phyloP scores from a whole-genome alignment of 2,329 filamentous ascomycete species.

The Coniochaeta prunicola region DNA sequence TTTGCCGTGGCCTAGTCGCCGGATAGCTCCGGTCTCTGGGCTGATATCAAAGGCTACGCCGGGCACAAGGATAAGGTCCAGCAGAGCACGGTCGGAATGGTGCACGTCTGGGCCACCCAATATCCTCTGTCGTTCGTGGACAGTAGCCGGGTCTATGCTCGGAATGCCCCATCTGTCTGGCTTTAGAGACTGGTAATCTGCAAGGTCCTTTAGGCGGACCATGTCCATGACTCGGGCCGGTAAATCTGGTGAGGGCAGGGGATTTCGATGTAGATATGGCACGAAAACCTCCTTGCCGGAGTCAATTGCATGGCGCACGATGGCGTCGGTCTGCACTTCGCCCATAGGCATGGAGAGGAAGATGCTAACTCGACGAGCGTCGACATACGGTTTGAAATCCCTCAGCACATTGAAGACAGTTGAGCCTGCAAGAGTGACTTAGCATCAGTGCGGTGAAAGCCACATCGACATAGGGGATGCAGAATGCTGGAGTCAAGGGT shows the following conservation, averaged over 20 bases:
- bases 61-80: slow-evolving; percentile 87
- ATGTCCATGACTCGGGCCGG: slow-evolving; percentile 83
- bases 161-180: slow-evolving; percentile 92
- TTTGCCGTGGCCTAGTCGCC: slow-evolving; percentile 85
- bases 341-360: slow-evolving; percentile 89
- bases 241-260: slow-evolving; percentile 36
- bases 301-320: slow-evolving; percentile 73
- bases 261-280: slow-evolving; percentile 71
- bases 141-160: slow-evolving; percentile 61
- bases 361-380: slow-evolving; percentile 70
- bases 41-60: slow-evolving; percentile 83
- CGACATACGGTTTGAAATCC: slow-evolving; percentile 63
- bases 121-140: slow-evolving; percentile 62
- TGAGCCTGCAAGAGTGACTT: slow-evolving; percentile 41
- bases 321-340: slow-evolving; percentile 76
- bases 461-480: background rate
- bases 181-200: slow-evolving; percentile 71
- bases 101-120: slow-evolving; percentile 53
- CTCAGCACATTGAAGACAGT: slow-evolving; percentile 58
- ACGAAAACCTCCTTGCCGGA: slow-evolving; percentile 83
- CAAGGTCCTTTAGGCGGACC: slow-evolving; percentile 66
- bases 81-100: slow-evolving; percentile 34
- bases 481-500: background rate
- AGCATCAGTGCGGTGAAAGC: slow-evolving; percentile 1
- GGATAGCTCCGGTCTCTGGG: slow-evolving; percentile 44